Base-by-base conservation (phyloP, 805 yeast species). In the Groenewaldozyma tartarivorans region DNA sequence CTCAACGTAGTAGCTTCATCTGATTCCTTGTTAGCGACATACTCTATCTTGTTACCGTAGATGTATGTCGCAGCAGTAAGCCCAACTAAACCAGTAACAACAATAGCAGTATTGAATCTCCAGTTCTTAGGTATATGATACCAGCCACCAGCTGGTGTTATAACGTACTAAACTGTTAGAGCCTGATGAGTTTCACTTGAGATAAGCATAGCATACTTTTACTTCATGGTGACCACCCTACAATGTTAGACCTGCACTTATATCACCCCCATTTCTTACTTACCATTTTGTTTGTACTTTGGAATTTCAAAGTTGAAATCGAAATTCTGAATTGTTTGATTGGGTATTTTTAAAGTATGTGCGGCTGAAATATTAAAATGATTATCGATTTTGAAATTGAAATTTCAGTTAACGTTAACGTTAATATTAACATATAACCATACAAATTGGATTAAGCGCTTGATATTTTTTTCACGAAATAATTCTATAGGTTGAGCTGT, bases 141-240 rank as follows among this genome's bases (percentile, higher is more conserved):
- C 79, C 79, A 74, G 38, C 79, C 79, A 42, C 79, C 79, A 2
- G 74, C 52, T 20, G 74, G 75, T 17, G 74, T 55, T 58, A 58
- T 52, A 4, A 58, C 56, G 41, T 54, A 51, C 43, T 47, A 19
- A 20, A 36, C 31, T 17, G 36, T 31, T 31, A 13, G 34, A 31
- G 15, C 15, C 7, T 7, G 34, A 31, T 6, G 34, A 31, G 34
- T 17, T 13, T n/a, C 17, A 13, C 6, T 11, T n/a, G 15, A n/a
- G 34, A n/a, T 17, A n/a, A 13, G 34, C 15, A 13, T 24, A 24
- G 13, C 29, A 9, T 13, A 24, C 29, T 13, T 24, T 24, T 7
- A 24, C 29, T 13, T 24, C 29, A 24, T 24, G 29, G 13, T 24
- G 29, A 24, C 29, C 29, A 24, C 29, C 29, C 29, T 24, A 24